Evolutionary conservation across 176 grass and related monocot genomes (phyloP), one percentile per base, ranked within the genome.

Genomic region (Themeda triandra): DNA sequence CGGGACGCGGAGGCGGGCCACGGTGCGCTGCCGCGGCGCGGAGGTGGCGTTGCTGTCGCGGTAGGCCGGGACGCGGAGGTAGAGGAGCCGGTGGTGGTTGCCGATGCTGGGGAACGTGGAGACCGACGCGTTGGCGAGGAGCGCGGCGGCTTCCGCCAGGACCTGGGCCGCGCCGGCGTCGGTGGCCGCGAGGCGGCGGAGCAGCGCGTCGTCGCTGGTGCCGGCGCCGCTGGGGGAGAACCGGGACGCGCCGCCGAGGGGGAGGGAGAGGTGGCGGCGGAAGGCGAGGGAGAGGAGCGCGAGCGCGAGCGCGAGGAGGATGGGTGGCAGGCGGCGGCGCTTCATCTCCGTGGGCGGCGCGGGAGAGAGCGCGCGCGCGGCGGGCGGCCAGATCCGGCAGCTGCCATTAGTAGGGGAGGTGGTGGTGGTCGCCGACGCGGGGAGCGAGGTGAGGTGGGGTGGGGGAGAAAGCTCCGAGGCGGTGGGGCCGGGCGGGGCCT

Each of bases 81-180:
- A 86, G 46, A 90, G 84, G 36, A 83, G 74, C 23, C 80, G 74
- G 74, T 90, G 67, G 74, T 56, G 84, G 80, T 83, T 83, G 45
- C 79, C 84, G 67, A 83, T 19, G 88, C 74, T 83, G 58, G 88
- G 84, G 88, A 86, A 83, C 6, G 80, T 73, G 21, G 74, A 58
- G 11, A 88, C 51, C 0, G 86, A 86, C 24, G 76, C 90, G 21
- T 92, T 92, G 8, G 66, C 31, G 2, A 73, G 25, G 6, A 93
- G 75, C 21, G 78, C 67, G 1, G 21, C 25, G 0, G 71, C 81
- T 15, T 91, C 86, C 2, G 28, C 18, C 0, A 73, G 13, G 66
- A 82, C 0, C 66, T 65, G 70, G 8, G 25, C 35, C 31, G 25
- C 75, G 19, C 30, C 80, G 28, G 19, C 81, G 62, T 88, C 84